A percentile compares a stretch with the other conserved stretches of the same genome.
Evolutionary conservation across 108 stramenopile species (phyloP).

Genomic region (Nitzschia putrida): DNA sequence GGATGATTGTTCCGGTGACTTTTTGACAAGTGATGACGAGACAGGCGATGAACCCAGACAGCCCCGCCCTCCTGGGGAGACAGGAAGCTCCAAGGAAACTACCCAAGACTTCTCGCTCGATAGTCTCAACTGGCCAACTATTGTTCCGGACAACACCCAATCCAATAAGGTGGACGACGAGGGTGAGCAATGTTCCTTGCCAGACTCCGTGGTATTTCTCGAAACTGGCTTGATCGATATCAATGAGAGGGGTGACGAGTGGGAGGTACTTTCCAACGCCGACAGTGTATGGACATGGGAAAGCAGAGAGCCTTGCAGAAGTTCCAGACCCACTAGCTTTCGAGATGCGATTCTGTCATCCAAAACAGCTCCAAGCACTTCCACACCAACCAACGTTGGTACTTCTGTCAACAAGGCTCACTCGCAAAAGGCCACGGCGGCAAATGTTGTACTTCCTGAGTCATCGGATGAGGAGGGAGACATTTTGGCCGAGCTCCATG

Average conservation of each 20-base stretch:
- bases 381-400: not conserved
- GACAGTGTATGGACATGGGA: constrained; percentile 7
- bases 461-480: not conserved
- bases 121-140: too few relatives aligned
- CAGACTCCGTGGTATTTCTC: too few relatives aligned
- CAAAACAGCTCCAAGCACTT: not conserved
- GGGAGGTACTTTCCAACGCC: not conserved
- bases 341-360: constrained; percentile 2
- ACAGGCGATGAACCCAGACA: too few relatives aligned
- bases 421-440: not conserved
- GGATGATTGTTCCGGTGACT: too few relatives aligned
- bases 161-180: too few relatives aligned
- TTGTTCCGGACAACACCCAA: too few relatives aligned
- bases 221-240: not conserved
- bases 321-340: not conserved
- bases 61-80: too few relatives aligned
- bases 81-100: too few relatives aligned
- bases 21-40: too few relatives aligned
- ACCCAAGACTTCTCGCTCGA: too few relatives aligned
- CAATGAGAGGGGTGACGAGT: not conserved
- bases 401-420: not conserved
- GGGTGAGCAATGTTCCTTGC: too few relatives aligned
- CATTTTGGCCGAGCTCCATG: not conserved
- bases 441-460: not conserved
- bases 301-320: too few relatives aligned